phyloP scores from a whole-genome alignment of 2,329 filamentous ascomycete genomes.

The Parascedosporium putredinis region DNA sequence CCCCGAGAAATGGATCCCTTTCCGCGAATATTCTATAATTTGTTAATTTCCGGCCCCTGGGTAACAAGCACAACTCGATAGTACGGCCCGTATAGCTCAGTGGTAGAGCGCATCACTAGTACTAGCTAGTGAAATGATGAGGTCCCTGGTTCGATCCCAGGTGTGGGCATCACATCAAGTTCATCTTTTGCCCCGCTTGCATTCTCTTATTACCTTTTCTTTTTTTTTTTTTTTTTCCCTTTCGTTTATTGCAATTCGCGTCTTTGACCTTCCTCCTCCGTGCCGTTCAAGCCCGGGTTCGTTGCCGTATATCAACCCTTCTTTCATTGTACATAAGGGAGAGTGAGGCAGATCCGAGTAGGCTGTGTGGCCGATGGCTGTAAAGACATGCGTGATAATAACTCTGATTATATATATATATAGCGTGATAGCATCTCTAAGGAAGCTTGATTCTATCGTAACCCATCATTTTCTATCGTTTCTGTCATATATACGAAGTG shows the following conservation, averaged over 20 bases:
- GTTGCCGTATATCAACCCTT: not conserved
- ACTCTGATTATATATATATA: too few relatives aligned
- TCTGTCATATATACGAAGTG: too few relatives aligned
- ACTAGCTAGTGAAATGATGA: slow-evolving; percentile 2
- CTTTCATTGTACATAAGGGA: too few relatives aligned
- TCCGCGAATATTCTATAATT: too few relatives aligned
- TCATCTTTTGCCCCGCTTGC: not conserved
- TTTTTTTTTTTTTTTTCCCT: not conserved
- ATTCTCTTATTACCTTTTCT: not conserved
- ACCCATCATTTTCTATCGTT: too few relatives aligned
- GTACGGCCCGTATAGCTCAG: slow-evolving; percentile 2
- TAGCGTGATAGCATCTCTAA: too few relatives aligned
- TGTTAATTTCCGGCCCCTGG: not conserved
- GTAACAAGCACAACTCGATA: not conserved
- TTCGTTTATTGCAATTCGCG: too few relatives aligned
- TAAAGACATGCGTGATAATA: too few relatives aligned
- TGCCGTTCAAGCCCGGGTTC: not conserved
- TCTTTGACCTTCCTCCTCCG: not conserved
- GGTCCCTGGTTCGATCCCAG: slow-evolving; percentile 4
- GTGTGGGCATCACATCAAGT: not conserved
- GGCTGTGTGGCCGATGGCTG: too few relatives aligned
- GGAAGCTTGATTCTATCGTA: too few relatives aligned
- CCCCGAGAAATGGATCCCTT: not conserved
- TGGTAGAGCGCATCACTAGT: slow-evolving; percentile 5
- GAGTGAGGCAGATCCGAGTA: too few relatives aligned